These are phyloP conservation scores for Kuraishia ogatae DNA, from an alignment of 805 yeast species.

Conservation along the genomic window DNA sequence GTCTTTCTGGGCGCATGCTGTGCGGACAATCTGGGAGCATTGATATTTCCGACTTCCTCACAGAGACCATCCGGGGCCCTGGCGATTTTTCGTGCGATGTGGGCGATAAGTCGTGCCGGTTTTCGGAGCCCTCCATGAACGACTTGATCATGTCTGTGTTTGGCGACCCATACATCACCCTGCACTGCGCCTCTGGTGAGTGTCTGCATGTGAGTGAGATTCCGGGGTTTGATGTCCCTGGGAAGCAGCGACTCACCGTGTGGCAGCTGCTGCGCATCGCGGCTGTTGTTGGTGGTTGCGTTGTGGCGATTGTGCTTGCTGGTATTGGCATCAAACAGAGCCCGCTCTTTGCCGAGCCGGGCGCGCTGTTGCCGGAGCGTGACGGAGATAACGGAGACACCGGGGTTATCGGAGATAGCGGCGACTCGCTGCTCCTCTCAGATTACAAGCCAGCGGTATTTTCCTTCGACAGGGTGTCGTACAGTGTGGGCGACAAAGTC, in stretches of 20 bases:
- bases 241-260: constrained; percentile 32
- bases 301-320: constrained; percentile 31
- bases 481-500: constrained; percentile 40
- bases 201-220: constrained; percentile 88
- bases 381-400: constrained; percentile 21
- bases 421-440: constrained; percentile 28
- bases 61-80: constrained; percentile 87
- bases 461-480: constrained; percentile 66
- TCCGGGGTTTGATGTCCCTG: constrained; percentile 81
- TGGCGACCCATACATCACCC: constrained; percentile 87
- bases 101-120: constrained; percentile 51
- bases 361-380: constrained; percentile 15
- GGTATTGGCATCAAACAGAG: constrained; percentile 46
- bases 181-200: constrained; percentile 79
- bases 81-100: constrained; percentile 85
- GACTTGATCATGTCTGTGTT: constrained; percentile 82
- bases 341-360: constrained; percentile 42
- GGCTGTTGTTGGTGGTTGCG: constrained; percentile 32
- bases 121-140: constrained; percentile 95
- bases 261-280: constrained; percentile 38
- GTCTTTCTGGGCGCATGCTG: constrained; percentile 86
- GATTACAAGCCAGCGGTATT: constrained; percentile 62
- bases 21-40: constrained; percentile 94
- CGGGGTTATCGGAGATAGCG: constrained; percentile 30
- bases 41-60: constrained; percentile 86